A percentile compares a stretch with the other conserved stretches of the same genome.
Evolutionary conservation across 768 basidiomycete genomes (phyloP).

Genomic region (Termitomyces bulborhizus): DNA sequence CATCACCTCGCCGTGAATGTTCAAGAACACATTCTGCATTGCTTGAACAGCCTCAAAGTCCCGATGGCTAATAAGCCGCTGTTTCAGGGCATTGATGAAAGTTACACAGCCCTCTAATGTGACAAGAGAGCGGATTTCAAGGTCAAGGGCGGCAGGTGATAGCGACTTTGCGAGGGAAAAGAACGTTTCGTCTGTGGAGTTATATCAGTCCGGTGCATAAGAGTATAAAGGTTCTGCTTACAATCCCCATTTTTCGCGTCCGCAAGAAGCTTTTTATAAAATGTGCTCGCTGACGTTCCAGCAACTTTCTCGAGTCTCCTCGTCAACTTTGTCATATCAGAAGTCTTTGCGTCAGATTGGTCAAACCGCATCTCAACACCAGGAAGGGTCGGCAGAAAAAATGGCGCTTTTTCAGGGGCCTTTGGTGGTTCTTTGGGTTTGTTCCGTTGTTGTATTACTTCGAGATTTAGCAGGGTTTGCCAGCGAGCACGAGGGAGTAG

Average conservation of each 20-base stretch:
- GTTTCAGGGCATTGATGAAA: slow-evolving; percentile 72
- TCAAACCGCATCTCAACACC: slow-evolving; percentile 85
- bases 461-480: slow-evolving; percentile 96
- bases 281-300: slow-evolving; percentile 56
- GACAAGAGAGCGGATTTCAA: slow-evolving; percentile 79
- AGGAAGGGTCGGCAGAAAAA: slow-evolving; percentile 91
- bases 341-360: slow-evolving; percentile 33
- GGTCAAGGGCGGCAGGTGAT: slow-evolving; percentile 85
- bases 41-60: slow-evolving; percentile 97
- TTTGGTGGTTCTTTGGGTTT: slow-evolving; percentile 96
- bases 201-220: neutral
- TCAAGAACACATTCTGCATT: slow-evolving; percentile 77
- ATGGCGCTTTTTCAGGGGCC: slow-evolving; percentile 91
- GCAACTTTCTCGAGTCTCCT: slow-evolving; percentile 48
- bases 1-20: slow-evolving; percentile 78
- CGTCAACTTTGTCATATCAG: slow-evolving; percentile 35
- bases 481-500: slow-evolving; percentile 88
- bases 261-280: slow-evolving; percentile 55
- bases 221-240: slow-evolving; percentile 31
- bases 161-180: slow-evolving; percentile 82
- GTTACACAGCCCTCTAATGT: slow-evolving; percentile 53
- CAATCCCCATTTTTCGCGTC: slow-evolving; percentile 60
- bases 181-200: slow-evolving; percentile 62
- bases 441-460: slow-evolving; percentile 95
- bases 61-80: slow-evolving; percentile 66